Percentiles rank a stretch among this genome's conserved stretches.
Evolutionary conservation across 257 asterid genomes (phyloP).

Genomic region (Nicotiana undulata): DNA sequence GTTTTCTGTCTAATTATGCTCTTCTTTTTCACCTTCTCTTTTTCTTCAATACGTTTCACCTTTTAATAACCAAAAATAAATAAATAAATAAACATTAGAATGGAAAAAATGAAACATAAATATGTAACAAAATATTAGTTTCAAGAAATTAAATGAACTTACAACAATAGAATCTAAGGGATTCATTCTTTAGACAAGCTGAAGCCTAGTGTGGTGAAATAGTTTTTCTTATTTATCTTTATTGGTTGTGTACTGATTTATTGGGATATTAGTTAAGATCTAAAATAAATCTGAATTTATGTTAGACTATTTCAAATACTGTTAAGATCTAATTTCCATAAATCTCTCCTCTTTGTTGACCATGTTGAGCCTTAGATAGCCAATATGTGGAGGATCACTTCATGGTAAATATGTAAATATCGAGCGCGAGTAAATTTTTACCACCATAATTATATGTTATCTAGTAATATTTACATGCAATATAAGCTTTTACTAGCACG

Average conservation of each 20-base stretch:
- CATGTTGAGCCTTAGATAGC: not conserved
- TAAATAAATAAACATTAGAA: not conserved
- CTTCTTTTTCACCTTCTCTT: constrained; percentile 1
- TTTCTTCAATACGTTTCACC: constrained; percentile 1
- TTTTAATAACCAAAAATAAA: not conserved
- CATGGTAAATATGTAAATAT: too few relatives aligned
- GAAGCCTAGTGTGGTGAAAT: not conserved
- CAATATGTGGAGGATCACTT: too few relatives aligned
- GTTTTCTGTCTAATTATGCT: not conserved
- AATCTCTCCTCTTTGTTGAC: not conserved
- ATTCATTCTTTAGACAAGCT: not conserved
- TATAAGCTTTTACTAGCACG: too few relatives aligned
- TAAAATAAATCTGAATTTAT: not conserved
- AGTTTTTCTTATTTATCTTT: not conserved
- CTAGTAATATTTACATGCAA: too few relatives aligned
- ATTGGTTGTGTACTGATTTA: not conserved
- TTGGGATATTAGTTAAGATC: not conserved
- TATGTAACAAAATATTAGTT: not conserved
- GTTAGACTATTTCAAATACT: not conserved
- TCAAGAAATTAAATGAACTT: not conserved
- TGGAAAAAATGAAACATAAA: not conserved
- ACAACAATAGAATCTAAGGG: not conserved
- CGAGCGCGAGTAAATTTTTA: too few relatives aligned
- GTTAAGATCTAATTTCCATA: not conserved
- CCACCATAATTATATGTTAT: too few relatives aligned